Base-by-base conservation (phyloP, 1,284 basidiomycete genomes). In the Ceraceosorus bombacis region DNA sequence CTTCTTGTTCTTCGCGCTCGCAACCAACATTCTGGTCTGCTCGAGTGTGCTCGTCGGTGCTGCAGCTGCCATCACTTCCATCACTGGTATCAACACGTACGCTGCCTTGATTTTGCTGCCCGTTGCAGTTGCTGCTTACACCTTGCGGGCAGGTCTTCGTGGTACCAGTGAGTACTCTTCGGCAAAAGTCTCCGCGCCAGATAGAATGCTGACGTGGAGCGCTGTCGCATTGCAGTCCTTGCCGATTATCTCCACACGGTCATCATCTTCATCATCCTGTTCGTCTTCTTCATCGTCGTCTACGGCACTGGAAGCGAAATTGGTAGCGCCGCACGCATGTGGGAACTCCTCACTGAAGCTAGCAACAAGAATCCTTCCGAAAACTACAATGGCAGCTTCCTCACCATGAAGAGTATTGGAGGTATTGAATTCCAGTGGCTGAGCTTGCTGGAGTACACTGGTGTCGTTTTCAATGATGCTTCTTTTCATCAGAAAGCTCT, bases 21-120 rank as follows among this genome's bases (percentile, higher is more conserved):
- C 70, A 7, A 72, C 69, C 60, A 73, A 73, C 61, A 71, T 73
- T 41, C 59, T 73, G 41, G 71, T 73, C n/a, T 70, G 67, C 53
- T 58, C 58, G 36, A 67, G 66, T 5, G 63, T 73, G 3, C 60
- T 72, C 15, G 57, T 72, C 27, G 71, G 68, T n/a, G 67, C 65
- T 10, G 60, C 68, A 0, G 68, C 71, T 4, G 67, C 70, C 40
- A 67, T 73, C 61, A 68, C 68, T 58, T 51, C 64, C 51, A 71
- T 73, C 58, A 70, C 71, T 6, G 71, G 70, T 2, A 63, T 72
- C 54, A 69, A 70, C 59, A 41, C 63, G 12, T 71, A 70, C 53
- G 71, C 70, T 1, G 59, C 65, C 37, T 59, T 71, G 27, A 70
- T 63, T 51, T 60, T 73, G 17, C 65, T 73, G 15, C 70, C 71